Evolutionary conservation across 768 basidiomycete genomes (phyloP).

Genomic region (Tubosaeta sp.): DNA sequence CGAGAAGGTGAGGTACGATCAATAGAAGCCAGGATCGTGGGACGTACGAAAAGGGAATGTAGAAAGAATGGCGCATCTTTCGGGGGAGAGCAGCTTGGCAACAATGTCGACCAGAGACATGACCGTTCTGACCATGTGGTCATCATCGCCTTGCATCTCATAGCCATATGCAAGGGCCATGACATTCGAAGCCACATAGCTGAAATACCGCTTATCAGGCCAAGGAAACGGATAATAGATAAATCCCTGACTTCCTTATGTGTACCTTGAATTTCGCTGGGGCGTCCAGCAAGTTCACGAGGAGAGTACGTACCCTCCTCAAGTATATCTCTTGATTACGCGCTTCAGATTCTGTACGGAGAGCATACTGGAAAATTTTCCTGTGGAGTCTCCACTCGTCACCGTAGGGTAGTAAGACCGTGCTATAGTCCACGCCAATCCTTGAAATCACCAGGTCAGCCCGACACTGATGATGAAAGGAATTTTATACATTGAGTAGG

Average conservation of each 20-base stretch:
- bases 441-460: neutral
- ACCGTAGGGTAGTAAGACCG: constrained; percentile 16
- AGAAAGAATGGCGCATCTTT: neutral
- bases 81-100: neutral
- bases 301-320: neutral
- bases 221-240: neutral
- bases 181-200: neutral
- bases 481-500: neutral
- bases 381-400: constrained; percentile 30
- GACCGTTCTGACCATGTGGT: neutral
- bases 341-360: constrained; percentile 15
- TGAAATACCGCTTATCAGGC: neutral
- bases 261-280: neutral
- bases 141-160: neutral
- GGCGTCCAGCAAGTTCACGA: neutral
- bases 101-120: neutral
- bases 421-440: neutral
- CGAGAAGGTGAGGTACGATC: neutral
- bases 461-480: neutral
- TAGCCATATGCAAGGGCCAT: neutral
- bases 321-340: neutral
- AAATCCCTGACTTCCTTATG: neutral
- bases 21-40: neutral
- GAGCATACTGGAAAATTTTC: constrained; percentile 26
- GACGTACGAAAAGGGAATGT: neutral